phyloP scores from a whole-genome alignment of 768 basidiomycete genomes.

The Tulasnella sp. region DNA sequence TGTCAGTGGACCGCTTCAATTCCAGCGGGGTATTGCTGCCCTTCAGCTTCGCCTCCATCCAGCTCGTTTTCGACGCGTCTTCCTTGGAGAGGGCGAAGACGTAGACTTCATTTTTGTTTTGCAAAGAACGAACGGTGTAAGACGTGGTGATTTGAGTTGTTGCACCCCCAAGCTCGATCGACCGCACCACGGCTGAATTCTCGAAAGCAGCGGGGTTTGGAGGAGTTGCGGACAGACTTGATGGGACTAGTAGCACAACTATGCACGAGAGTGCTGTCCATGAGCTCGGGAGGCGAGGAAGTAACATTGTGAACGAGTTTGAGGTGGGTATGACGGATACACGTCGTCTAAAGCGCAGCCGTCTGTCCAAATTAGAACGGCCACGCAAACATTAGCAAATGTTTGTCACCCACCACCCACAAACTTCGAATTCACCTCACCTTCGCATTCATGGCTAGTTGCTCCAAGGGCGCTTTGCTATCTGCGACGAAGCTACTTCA shows the following conservation, averaged over 20 bases:
- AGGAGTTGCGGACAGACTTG: conserved; percentile 8
- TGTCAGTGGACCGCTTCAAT: conserved; percentile 43
- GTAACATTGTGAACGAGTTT: neutral
- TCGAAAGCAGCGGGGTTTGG: conserved; percentile 49
- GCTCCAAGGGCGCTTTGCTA: neutral
- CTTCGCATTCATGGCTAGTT: neutral
- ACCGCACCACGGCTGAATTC: conserved; percentile 83
- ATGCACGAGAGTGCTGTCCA: neutral
- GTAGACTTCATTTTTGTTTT: conserved; percentile 53
- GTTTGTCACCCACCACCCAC: neutral
- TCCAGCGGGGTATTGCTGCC: conserved; percentile 50
- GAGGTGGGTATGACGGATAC: neutral
- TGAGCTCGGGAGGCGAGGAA: neutral
- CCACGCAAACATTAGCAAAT: neutral
- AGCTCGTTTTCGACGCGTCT: conserved; percentile 62
- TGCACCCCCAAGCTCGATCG: conserved; percentile 82
- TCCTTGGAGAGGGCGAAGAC: conserved; percentile 55
- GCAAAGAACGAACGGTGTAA: conserved; percentile 70
- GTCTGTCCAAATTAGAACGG: conserved; percentile 13
- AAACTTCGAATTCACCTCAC: neutral
- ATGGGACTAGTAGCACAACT: neutral
- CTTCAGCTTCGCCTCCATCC: conserved; percentile 66
- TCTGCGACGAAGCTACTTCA: neutral
- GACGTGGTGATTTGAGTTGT: conserved; percentile 84
- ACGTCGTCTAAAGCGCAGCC: conserved; percentile 1